These are phyloP conservation scores for Oryza coarctata DNA, from an alignment of 176 grass and related monocot genomes.

Conservation along the genomic window DNA sequence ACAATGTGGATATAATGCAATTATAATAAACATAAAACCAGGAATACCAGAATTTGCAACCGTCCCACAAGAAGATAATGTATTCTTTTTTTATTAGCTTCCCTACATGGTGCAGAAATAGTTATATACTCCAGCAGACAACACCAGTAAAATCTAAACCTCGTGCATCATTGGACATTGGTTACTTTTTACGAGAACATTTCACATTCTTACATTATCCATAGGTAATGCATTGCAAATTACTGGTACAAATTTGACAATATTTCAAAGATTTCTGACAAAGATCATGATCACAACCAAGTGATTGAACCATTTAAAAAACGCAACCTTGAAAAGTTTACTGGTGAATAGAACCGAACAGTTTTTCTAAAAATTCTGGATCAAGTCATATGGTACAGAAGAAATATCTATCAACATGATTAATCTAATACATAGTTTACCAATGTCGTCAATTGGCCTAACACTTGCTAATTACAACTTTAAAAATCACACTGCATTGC, in stretches of 20 bases:
- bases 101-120: conserved; percentile 3
- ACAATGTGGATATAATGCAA: not conserved
- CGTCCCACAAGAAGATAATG: not conserved
- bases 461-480: conserved; percentile 16
- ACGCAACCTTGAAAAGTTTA: not conserved
- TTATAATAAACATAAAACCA: not conserved
- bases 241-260: not conserved
- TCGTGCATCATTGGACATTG: not conserved
- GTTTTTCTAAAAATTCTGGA: not conserved
- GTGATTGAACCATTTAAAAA: not conserved
- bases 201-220: not conserved
- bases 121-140: not conserved
- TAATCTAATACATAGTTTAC: not conserved
- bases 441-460: not conserved
- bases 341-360: not conserved
- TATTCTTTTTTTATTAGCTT: not conserved
- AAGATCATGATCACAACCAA: not conserved
- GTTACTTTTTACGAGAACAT: not conserved
- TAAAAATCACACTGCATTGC: not conserved
- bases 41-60: conserved; percentile 13
- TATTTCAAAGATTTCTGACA: not conserved
- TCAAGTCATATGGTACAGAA: not conserved
- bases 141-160: not conserved
- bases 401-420: not conserved
- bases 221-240: not conserved